A percentile compares a stretch with the other conserved stretches of the same genome.
phyloP scores from a whole-genome alignment of 1,284 basidiomycete genomes.

The Trichosporon sp. region DNA sequence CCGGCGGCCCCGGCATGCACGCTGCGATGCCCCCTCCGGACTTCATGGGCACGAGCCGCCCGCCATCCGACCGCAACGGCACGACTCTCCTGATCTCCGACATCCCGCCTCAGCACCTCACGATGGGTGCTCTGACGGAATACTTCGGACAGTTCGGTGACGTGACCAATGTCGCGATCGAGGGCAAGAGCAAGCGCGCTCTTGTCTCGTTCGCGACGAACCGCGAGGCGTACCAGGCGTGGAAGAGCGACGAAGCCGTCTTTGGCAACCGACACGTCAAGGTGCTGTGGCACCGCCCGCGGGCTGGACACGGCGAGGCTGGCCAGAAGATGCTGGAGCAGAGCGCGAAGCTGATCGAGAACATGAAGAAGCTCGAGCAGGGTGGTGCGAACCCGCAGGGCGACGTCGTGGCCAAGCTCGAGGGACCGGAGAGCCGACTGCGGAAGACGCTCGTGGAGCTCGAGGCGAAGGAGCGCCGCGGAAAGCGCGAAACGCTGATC shows the following conservation, averaged over 20 bases:
- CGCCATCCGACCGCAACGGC: conserved; percentile 63
- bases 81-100: conserved; percentile 93
- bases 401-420: conserved; percentile 37
- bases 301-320: conserved; percentile 78
- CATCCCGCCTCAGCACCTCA: conserved; percentile 80
- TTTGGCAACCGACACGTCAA: conserved; percentile 95
- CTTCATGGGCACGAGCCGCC: conserved; percentile 37
- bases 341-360: conserved; percentile 70
- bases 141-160: conserved; percentile 93
- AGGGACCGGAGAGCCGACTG: conserved; percentile 45
- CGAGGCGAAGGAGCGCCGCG: conserved; percentile 65
- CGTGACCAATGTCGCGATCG: conserved; percentile 90
- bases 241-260: conserved; percentile 89
- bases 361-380: conserved; percentile 58
- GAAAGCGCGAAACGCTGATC: conserved; percentile 78
- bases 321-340: conserved; percentile 76
- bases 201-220: conserved; percentile 86
- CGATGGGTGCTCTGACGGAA: conserved; percentile 74
- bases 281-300: conserved; percentile 86
- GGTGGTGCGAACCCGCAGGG: conserved; percentile 40
- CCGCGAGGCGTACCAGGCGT: conserved; percentile 80
- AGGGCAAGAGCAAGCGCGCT: conserved; percentile 71
- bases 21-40: conserved; percentile 19
- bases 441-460: conserved; percentile 50
- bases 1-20: conserved; percentile 25